Evolutionary conservation across 306 rosid genomes (phyloP), one percentile per base, ranked within the genome.

Genomic region (Fagus sylvatica): DNA sequence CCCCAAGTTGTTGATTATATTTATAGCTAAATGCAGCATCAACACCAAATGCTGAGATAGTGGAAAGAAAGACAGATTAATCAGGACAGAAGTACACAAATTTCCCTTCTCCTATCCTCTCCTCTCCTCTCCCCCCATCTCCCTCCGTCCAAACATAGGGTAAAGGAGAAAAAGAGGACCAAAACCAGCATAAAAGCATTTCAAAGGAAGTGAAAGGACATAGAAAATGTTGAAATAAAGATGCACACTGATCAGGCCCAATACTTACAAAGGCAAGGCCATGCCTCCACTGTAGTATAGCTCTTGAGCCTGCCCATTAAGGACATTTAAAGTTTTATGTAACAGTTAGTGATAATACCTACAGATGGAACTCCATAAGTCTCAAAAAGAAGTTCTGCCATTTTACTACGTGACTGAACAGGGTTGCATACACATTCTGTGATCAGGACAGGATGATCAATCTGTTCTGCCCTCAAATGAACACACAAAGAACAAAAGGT

Each of bases 371-470:
- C 96, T 78, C 99, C 99, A 75, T 93, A 95, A 40, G 99, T 93
- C 87, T 96, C 98, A 84, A 96, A 96, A 68, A 93, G 91, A 81
- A 96, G 98, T 78, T 96, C 99, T 43, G 88, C 97, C 99, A 96
- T 96, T 89, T 93, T 93, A 88, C 93, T 85, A 36, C 99, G 97
- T 78, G 98, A 96, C 33, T 96, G 97, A 78, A 93, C 84, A 56
- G 99, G 97, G 83, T 96, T 96, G 94, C 98, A 87, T 9, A 84
- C 89, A 34, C 99, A 96, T 85, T 96, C 97, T 75, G 99, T 96
- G 68, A 96, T 88, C 88, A 96, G 89, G 82, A 93, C 81, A 54
- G 99, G 97, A 80, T 96, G 98, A 86, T 96, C 93, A 78, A 96
- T 90, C 97, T 92, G 96, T 83, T 78, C 99, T 86, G 93, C 83